These are phyloP conservation scores for Gaeumannomyces tritici DNA, from an alignment of 2,329 filamentous ascomycete species.

Conservation along the genomic window DNA sequence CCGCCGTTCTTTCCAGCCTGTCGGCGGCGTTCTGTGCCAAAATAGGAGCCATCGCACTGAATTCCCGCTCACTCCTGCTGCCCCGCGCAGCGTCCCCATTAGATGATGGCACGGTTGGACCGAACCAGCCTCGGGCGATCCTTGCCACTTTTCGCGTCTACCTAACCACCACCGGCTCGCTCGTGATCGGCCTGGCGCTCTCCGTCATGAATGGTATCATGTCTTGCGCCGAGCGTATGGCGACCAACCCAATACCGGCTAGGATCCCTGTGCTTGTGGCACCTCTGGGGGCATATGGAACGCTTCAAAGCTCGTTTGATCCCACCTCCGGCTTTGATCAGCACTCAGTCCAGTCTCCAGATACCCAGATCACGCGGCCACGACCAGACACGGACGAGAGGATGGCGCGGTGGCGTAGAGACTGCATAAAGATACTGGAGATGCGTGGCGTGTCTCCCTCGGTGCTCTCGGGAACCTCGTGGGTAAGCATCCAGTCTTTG, in stretches of 20 bases:
- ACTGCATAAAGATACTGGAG: constrained; percentile 40
- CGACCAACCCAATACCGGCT: constrained; percentile 26
- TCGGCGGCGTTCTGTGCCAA: constrained; percentile 38
- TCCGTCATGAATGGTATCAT: constrained; percentile 36
- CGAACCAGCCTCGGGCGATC: constrained; percentile 20
- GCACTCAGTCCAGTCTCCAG: constrained; percentile 39
- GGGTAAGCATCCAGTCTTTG: constrained; percentile 32
- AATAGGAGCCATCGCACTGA: constrained; percentile 40
- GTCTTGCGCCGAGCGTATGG: constrained; percentile 32
- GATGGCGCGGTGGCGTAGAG: constrained; percentile 36
- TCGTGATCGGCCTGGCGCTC: constrained; percentile 40
- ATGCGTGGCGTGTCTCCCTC: constrained; percentile 37
- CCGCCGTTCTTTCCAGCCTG: constrained; percentile 40
- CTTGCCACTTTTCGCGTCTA: constrained; percentile 42
- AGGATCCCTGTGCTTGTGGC: constrained; percentile 41
- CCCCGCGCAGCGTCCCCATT: constrained; percentile 19
- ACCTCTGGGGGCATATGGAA: constrained; percentile 41
- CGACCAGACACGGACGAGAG: constrained; percentile 29
- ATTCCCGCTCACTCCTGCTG: constrained; percentile 42
- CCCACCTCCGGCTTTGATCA: constrained; percentile 19
- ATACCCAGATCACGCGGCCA: constrained; percentile 36
- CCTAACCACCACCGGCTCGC: constrained; percentile 44
- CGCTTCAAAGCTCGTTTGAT: constrained; percentile 25
- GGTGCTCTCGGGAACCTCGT: constrained; percentile 32
- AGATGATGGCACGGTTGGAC: constrained; percentile 14